Evolutionary conservation across 2,329 filamentous ascomycete species (phyloP), one percentile per base, ranked within the genome.

Genomic region (Dichotomopilus funicola): DNA sequence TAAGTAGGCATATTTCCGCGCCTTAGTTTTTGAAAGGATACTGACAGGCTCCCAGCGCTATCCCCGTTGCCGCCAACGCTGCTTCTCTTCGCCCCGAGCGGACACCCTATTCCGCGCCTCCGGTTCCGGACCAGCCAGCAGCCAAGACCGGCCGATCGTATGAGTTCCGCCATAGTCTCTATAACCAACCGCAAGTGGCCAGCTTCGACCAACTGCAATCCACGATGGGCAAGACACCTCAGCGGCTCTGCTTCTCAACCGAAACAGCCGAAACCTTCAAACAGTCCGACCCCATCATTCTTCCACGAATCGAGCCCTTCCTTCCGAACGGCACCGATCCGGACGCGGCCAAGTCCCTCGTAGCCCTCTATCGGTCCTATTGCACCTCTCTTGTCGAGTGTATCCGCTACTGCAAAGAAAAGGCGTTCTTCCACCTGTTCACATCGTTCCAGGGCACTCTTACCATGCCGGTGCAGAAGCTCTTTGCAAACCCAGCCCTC

Each of bases 311-410:
- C 63, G 83, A 89, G 60, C 78, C 82, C 5, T 96, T 91, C 67
- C 77, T 96, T 2, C 91, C 92, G 1, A 73, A 75, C 2, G 87
- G 88, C 54, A 95, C 91, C 6, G 94, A 99, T 68, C 77, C 81
- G 0, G 92, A 97, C 66, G 87, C 91, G 6, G 91, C 91, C 33
- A 88, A 88, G 65, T 91, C 91, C 4, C 76, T 99, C 27, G 83
- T 85, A 40, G 91, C 92, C 4, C 78, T 97, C 31, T 99, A 99
- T 68, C 85, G 91, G 49, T 94, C 92, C 2, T 92, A 97, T 68
- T 96, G 91, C 69, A 96, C 94, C 11, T 96, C 91, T 0, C 80
- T 99, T 5, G 88, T 99, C 36, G 94, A 99, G 71, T 92, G 90
- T 64, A 91, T 99, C 59, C 88, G 94, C 35, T 97, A 89, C 70